Evolutionary conservation across 164 flowering plant species (phyloP).

Genomic region (Stephania cephalantha): DNA sequence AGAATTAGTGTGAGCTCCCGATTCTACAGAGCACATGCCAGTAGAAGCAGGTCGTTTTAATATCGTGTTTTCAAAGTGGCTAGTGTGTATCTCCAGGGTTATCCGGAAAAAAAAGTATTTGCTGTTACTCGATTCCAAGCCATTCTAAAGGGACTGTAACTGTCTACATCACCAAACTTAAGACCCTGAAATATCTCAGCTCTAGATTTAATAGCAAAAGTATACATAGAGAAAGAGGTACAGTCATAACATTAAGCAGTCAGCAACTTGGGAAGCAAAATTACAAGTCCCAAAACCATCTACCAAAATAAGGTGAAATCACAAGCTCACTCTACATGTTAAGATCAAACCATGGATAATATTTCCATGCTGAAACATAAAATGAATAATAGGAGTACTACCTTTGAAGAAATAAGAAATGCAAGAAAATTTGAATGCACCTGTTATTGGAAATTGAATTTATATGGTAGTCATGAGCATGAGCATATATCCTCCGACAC

Average conservation of each 20-base stretch:
- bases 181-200: neutral
- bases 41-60: too few species aligned
- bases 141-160: too few species aligned
- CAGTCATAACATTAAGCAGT: neutral
- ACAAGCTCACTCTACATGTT: neutral
- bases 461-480: slow-evolving; percentile 99
- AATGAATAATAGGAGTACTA: neutral
- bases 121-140: too few species aligned
- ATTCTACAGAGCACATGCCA: too few species aligned
- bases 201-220: neutral
- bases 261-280: neutral
- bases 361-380: neutral
- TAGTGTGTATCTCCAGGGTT: too few species aligned
- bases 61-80: too few species aligned
- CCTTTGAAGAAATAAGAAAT: neutral
- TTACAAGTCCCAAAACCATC: neutral
- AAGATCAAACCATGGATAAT: neutral
- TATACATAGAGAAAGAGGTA: neutral
- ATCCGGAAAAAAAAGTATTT: too few species aligned
- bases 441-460: slow-evolving; percentile 98
- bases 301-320: neutral
- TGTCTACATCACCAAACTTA: too few species aligned
- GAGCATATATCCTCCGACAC: slow-evolving; percentile 97
- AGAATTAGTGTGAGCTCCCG: too few species aligned
- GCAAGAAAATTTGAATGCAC: slow-evolving; percentile 22